Base-by-base conservation (phyloP, 139 green algal genomes). In the Pseudopediastrum boryanum region DNA sequence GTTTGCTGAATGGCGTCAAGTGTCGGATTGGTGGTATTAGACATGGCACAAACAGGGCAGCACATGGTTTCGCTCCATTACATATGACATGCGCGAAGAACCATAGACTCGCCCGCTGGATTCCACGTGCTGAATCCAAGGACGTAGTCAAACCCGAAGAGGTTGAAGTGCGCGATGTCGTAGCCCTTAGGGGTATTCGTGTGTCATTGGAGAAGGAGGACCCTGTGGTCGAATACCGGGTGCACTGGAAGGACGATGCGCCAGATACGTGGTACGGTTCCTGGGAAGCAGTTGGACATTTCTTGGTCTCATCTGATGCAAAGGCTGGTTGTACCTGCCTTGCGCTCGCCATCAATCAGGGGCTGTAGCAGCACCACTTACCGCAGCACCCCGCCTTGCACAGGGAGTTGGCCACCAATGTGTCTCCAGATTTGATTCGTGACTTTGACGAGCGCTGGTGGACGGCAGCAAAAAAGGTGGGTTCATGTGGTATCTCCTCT, bases 371-470 rank as follows among this genome's bases (percentile, higher is more conserved):
- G 10, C 6, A 69, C 10, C 21, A 64, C 3, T 4, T 4, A 70
- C 33, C 29, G 54, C 31, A 46, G 21, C 33, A 6, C 59, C 43
- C 70, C 3, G 27, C 54, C 29, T 91, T 89, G 86, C 63, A 46
- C 84, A 94, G 92, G 92, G 92, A 97, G 82, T 71, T 83, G 3
- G 77, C 81, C 0, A 79, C 50, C n/a, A 92, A 97, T 48, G 56
- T 97, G 16, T 92, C 93, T 1, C 90, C 96, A 41, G 93, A 98
- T 76, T 74, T 97, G 52, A 58, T 97, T 9, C 84, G 93, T 27
- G 88, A 95, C 75, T 98, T 90, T 77, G 93, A 98, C 63, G 81
- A 94, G 44, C 82, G 80, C 42, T 98, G 94, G 94, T 98, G 94
- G 94, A 78, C 43, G 4, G 88, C 89, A 25, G 83, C 90, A 36